A percentile compares a stretch with the other conserved stretches of the same genome.
Conservation (phyloP, 495 filamentous ascomycete genomes). For the Daldinia vernicosa region DNA sequence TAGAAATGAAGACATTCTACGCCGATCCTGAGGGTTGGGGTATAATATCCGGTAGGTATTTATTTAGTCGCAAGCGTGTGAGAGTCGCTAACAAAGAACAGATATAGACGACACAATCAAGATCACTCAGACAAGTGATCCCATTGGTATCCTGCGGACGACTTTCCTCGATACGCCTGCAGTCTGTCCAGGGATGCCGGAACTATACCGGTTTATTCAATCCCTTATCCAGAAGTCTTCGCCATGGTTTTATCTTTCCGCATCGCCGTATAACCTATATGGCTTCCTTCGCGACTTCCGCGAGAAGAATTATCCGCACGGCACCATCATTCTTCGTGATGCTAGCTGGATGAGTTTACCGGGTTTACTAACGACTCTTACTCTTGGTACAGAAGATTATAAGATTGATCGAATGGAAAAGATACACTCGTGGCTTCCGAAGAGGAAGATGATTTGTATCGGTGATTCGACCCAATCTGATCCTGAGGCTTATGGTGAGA, state of each 20-base stretch:
- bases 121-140: constrained; percentile 79
- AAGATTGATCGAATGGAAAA: constrained; percentile 84
- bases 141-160: constrained; percentile 79
- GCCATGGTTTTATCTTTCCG: constrained; percentile 92
- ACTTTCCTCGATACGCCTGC: constrained; percentile 83
- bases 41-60: constrained; percentile 72
- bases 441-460: constrained; percentile 80
- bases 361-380: constrained; percentile 80
- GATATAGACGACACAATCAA: constrained; percentile 98
- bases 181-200: constrained; percentile 82
- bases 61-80: neutral
- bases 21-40: constrained; percentile 85
- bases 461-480: constrained; percentile 93
- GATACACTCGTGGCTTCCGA: constrained; percentile 78
- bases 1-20: constrained; percentile 72
- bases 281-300: constrained; percentile 83
- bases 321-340: constrained; percentile 85
- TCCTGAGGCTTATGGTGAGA: constrained; percentile 86
- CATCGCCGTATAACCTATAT: constrained; percentile 94
- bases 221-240: constrained; percentile 63
- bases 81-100: constrained; percentile 40
- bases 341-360: constrained; percentile 86
- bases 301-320: constrained; percentile 72
- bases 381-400: constrained; percentile 83
- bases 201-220: constrained; percentile 75